Conservation (phyloP, 768 basidiomycete genomes). For the Favolaschia claudopus region DNA sequence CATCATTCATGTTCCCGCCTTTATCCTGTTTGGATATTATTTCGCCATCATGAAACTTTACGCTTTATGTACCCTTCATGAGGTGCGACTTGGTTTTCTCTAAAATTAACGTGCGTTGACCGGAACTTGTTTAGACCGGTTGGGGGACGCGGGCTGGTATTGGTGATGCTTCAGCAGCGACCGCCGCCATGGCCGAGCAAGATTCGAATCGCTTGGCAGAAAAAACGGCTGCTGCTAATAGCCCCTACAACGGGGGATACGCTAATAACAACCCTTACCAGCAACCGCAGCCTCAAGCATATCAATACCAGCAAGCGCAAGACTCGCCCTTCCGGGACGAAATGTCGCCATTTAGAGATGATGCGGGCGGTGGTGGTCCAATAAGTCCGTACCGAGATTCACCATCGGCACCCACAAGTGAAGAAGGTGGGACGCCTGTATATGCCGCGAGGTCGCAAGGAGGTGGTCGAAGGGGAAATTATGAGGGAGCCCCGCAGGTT, state of each 20-base stretch:
- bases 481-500: conserved; percentile 4
- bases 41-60: conserved; percentile 96
- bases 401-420: conserved; percentile 10
- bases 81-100: conserved; percentile 52
- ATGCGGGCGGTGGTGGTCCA: conserved; percentile 1
- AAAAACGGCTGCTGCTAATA: conserved; percentile 32
- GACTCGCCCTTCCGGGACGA: conserved; percentile 27
- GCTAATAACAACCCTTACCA: conserved; percentile 38
- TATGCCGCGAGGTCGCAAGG: conserved; percentile 19
- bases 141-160: conserved; percentile 98
- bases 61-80: conserved; percentile 88
- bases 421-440: conserved; percentile 23
- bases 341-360: conserved; percentile 23
- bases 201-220: conserved; percentile 39
- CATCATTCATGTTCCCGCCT: conserved; percentile 84
- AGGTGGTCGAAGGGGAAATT: conserved; percentile 7
- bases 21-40: conserved; percentile 91
- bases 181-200: conserved; percentile 65
- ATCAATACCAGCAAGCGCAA: conserved; percentile 19
- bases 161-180: conserved; percentile 81
- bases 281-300: conserved; percentile 28
- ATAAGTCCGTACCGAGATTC: conserved; percentile 25
- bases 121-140: conserved; percentile 64
- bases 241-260: conserved; percentile 15
- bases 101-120: conserved; percentile 5